Evolutionary conservation across 2,329 filamentous ascomycete species (phyloP), one percentile per base, ranked within the genome.

Genomic region (Aspergillus aculeatinus): DNA sequence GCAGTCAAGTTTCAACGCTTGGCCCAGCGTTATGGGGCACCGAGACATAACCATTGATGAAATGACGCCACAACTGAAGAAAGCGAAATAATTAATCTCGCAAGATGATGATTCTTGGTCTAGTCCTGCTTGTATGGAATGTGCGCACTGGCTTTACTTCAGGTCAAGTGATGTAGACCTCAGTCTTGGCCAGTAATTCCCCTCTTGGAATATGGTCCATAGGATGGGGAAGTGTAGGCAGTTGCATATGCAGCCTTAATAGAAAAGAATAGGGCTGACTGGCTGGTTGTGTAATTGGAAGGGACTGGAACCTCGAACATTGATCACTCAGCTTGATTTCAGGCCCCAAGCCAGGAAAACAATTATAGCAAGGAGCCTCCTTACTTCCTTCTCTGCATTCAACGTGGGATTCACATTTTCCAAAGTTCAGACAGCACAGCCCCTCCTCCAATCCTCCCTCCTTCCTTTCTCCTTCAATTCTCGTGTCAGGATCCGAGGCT

Each of bases 1-100:
- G 79, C 81, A 25, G 73, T 79, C 49, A 77, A 78, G 67, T 83
- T 77, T 60, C 80, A 82, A 67, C 74, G 77, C 33, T 66, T 82
- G 21, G 80, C 79, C n/a, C 79, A 81, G 67, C 69, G 62, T 9
- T 71, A 72, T 48, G 73, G 74, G n/a, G 69, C 70, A 9, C 79
- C 76, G 5, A 71, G 78, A 48, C 77, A 82, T 63, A 82, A 81
- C 59, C 80, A 81, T 63, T 81, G 59, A 65, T 54, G 47, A 35
- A 35, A 57, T 55, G 35, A 44, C 39, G 39, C 39, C 39, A 44
- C 16, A 35, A 12, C 14, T 44, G 16, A 12, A 42, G 35, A 14
- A 44, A 44, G 14, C n/a, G 39, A 44, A 44, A 44, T n/a, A 2
- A 44, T 35, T 19, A 44, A 44, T 44, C 16, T 16, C 39, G 6